A percentile compares a stretch with the other conserved stretches of the same genome.
Evolutionary conservation across 176 grass and related monocot genomes (phyloP).

Genomic region (Elaeis guineensis): DNA sequence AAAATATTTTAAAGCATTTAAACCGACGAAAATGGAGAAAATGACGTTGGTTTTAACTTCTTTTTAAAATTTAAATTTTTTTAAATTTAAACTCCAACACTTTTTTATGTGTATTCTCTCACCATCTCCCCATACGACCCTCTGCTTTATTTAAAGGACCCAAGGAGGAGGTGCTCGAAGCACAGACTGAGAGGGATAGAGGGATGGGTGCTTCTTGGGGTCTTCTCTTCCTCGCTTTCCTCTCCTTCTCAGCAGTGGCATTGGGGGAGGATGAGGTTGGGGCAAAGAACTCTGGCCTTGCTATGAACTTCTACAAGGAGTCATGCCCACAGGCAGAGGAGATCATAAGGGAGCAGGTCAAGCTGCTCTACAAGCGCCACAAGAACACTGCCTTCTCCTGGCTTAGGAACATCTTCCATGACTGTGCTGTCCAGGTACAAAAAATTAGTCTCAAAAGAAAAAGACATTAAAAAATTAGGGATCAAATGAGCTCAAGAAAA

Average conservation of each 20-base stretch:
- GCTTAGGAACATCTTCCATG: slow-evolving; percentile 44
- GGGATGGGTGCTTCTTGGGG: slow-evolving; percentile 8
- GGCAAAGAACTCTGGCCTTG: not conserved
- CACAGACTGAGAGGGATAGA: too few species aligned
- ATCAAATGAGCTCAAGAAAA: too few species aligned
- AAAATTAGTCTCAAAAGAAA: too few species aligned
- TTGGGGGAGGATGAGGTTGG: not conserved
- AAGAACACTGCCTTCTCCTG: slow-evolving; percentile 48
- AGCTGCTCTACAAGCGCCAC: slow-evolving; percentile 34
- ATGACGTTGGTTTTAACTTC: too few species aligned
- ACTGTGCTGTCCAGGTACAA: slow-evolving; percentile 31
- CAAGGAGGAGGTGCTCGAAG: too few species aligned
- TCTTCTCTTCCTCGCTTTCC: not conserved
- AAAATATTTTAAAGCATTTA: too few species aligned
- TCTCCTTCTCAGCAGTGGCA: not conserved
- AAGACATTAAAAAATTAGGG: too few species aligned
- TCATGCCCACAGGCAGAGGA: slow-evolving; percentile 32
- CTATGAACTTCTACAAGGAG: slow-evolving; percentile 30
- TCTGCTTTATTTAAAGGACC: not conserved
- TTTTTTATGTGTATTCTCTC: too few species aligned
- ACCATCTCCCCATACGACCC: too few species aligned
- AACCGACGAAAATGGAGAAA: too few species aligned
- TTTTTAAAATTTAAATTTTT: too few species aligned
- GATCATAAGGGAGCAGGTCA: slow-evolving; percentile 27
- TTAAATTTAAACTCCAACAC: too few species aligned